Base-by-base conservation (phyloP, 169 alveolate genomes). In the Cystoisospora suis region DNA sequence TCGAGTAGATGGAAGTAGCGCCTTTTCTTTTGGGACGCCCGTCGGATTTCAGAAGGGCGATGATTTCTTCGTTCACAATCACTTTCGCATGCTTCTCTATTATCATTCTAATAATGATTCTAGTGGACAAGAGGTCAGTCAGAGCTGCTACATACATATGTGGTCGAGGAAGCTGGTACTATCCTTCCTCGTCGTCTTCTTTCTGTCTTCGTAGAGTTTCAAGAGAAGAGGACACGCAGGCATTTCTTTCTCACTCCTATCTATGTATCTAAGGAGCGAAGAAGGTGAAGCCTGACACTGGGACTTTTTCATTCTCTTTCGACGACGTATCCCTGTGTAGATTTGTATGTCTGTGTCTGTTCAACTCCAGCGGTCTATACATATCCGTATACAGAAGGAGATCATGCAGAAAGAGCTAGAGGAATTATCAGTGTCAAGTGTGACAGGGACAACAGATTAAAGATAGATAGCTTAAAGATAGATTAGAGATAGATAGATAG, bases 31-130 rank as follows among this genome's bases (percentile, higher is more conserved):
- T 17, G 88, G 92, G 0, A 56, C 58, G n/a, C 88, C 89, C 47
- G 86, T 88, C 32, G 88, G 88, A 12, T 88, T 59, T 27, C 47
- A 61, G 42, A 34, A 59, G 27, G 92, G 58, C 0, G 92, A 70
- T 32, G 81, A 72, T n/a, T 45, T 58, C 20, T 77, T 20, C 53
- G 15, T 79, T n/a, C 58, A 77, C 59, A 79, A 75, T 44, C 88
- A 88, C 17, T 88, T 49, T 36, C 47, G 83, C 49, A 56, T 88
- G 3, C 40, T 88, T 34, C 81, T 88, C 42, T 59, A 75, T 17
- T 77, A 77, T 32, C 92, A 88, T 44, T 59, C 69, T 15, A 46
- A 88, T 72, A 40, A 17, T n/a, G 86, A 44, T 40, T 20, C 69
- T 0, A 59, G 45, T 32, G 86, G 93, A 32, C 86, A 40, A 79